phyloP scores from a whole-genome alignment of 1,284 basidiomycete genomes.

The Tilletia indica region DNA sequence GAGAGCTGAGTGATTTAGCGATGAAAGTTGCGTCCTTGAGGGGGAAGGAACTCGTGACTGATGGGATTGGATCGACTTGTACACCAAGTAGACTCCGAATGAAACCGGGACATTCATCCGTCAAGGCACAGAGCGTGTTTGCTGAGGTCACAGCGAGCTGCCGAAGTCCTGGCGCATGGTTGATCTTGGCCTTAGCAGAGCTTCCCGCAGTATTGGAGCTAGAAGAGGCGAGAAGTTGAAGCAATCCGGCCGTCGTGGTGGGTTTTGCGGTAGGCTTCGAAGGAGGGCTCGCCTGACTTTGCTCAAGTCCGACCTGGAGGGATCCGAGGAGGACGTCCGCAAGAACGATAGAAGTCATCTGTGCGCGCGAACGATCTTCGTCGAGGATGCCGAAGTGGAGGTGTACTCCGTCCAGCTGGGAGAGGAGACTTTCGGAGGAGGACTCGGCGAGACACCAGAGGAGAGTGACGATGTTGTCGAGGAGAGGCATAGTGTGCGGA shows the following conservation, averaged over 20 bases:
- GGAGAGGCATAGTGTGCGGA: constrained; percentile 15
- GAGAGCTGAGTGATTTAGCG: neutral
- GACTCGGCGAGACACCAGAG: constrained; percentile 23
- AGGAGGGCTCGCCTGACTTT: neutral
- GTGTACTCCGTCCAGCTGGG: neutral
- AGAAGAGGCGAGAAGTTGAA: neutral
- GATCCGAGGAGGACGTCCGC: constrained; percentile 2
- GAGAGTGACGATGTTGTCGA: constrained; percentile 22
- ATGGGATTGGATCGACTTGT: neutral
- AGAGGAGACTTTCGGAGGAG: neutral
- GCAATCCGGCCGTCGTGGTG: neutral
- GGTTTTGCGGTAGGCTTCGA: neutral
- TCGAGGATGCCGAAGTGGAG: constrained; percentile 10
- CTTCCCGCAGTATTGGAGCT: neutral
- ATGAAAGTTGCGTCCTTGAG: neutral
- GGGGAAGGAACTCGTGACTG: neutral
- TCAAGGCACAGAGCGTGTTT: constrained; percentile 16
- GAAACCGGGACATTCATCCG: constrained; percentile 15
- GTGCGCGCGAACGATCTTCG: neutral
- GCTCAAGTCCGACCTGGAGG: neutral
- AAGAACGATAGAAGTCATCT: neutral
- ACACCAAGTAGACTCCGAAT: constrained; percentile 7
- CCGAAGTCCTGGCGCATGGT: neutral
- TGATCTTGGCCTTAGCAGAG: constrained; percentile 1
- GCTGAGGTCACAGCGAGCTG: constrained; percentile 10